Evolutionary conservation across 1,284 basidiomycete genomes (phyloP).

Genomic region (Anthracocystis setariae): DNA sequence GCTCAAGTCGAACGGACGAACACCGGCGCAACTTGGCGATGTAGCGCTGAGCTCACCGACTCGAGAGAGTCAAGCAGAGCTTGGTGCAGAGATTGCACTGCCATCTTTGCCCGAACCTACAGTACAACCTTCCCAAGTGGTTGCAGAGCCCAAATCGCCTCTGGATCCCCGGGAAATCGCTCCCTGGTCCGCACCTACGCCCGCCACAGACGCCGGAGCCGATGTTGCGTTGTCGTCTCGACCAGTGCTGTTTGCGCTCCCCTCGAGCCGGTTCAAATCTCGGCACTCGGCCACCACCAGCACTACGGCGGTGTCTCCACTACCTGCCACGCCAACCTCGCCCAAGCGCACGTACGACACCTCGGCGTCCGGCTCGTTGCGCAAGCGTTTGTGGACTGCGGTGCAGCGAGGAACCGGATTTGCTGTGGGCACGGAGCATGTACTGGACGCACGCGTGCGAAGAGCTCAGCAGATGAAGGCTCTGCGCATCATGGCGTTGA

Average conservation of each 20-base stretch:
- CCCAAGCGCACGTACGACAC: constrained; percentile 25
- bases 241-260: constrained; percentile 24
- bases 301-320: constrained; percentile 15
- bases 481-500: constrained; percentile 37
- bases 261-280: constrained; percentile 12
- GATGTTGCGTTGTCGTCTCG: constrained; percentile 11
- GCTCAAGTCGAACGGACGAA: constrained; percentile 17
- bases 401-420: constrained; percentile 49
- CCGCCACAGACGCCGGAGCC: neutral
- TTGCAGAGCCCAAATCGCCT: constrained; percentile 3
- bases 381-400: constrained; percentile 23
- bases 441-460: constrained; percentile 47
- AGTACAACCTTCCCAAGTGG: neutral
- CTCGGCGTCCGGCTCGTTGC: neutral
- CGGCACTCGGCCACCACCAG: constrained; percentile 27
- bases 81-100: constrained; percentile 1
- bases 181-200: constrained; percentile 19
- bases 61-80: constrained; percentile 11
- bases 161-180: constrained; percentile 27
- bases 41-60: constrained; percentile 3
- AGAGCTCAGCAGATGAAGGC: constrained; percentile 50
- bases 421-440: constrained; percentile 47
- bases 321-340: neutral
- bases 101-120: constrained; percentile 11
- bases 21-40: constrained; percentile 20